These are phyloP conservation scores for Podospora australis DNA, from an alignment of 495 filamentous ascomycete species.

Conservation along the genomic window DNA sequence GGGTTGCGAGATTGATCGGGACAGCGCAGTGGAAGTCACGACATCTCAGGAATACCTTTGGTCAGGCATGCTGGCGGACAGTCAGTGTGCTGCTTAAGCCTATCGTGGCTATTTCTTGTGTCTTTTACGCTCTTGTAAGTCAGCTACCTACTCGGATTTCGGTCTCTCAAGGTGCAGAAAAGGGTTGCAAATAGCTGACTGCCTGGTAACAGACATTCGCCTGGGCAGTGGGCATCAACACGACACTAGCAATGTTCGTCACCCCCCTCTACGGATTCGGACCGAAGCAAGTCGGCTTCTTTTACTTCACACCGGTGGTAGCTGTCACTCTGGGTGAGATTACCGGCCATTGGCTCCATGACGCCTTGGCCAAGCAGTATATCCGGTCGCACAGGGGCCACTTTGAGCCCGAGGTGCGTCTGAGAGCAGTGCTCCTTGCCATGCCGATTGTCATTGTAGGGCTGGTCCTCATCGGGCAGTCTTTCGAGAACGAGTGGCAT, in stretches of 20 bases:
- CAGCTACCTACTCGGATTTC: no score
- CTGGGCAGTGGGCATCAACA: constrained; percentile 58
- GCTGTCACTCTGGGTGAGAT: constrained; percentile 48
- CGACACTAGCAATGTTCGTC: constrained; percentile 52
- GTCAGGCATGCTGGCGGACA: constrained; percentile 40
- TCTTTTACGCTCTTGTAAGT: constrained; percentile 50
- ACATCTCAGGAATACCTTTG: constrained; percentile 36
- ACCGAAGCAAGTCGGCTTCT: constrained; percentile 48
- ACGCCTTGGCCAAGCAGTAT: constrained; percentile 43
- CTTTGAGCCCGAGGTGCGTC: constrained; percentile 55
- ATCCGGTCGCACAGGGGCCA: constrained; percentile 43
- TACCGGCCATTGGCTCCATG: constrained; percentile 55
- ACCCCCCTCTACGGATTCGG: constrained; percentile 49
- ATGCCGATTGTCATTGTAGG: constrained; percentile 46
- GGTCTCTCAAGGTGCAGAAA: neutral
- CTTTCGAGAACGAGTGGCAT: constrained; percentile 46
- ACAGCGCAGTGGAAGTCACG: constrained; percentile 40
- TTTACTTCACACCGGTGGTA: constrained; percentile 56
- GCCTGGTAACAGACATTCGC: constrained; percentile 39
- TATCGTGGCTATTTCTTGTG: constrained; percentile 38
- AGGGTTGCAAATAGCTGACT: neutral
- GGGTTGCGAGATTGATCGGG: constrained; percentile 39
- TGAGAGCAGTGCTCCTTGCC: constrained; percentile 44
- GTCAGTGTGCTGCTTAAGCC: constrained; percentile 45
- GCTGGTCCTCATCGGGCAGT: constrained; percentile 50